Evolutionary conservation across 306 rosid genomes (phyloP).

Genomic region (Vachellia collinsii): DNA sequence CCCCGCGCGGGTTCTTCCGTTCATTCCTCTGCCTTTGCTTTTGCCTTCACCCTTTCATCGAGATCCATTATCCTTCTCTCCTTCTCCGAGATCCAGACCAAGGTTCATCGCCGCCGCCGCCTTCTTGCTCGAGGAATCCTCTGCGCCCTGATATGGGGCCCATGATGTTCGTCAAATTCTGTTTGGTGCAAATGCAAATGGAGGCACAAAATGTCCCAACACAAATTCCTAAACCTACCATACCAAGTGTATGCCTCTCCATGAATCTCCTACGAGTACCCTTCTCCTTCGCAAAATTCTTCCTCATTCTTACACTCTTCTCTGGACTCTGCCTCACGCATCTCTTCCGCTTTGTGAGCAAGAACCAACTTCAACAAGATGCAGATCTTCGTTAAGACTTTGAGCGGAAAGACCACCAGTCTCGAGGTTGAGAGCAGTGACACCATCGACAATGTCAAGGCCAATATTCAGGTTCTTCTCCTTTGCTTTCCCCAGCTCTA

Average conservation of each 20-base stretch:
- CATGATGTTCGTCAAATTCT: too few relatives aligned
- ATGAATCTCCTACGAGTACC: neutral
- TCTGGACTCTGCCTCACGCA: too few relatives aligned
- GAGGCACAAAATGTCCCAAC: too few relatives aligned
- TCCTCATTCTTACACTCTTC: neutral
- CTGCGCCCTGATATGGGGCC: too few relatives aligned
- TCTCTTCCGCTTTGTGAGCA: neutral
- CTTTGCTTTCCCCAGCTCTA: neutral
- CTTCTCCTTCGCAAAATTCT: neutral
- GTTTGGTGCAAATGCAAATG: too few relatives aligned
- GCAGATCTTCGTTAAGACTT: constrained; percentile 14
- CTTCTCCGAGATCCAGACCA: too few relatives aligned
- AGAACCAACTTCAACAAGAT: neutral
- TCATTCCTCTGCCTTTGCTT: too few relatives aligned
- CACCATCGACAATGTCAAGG: constrained; percentile 31
- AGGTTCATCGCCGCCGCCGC: too few relatives aligned
- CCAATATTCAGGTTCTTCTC: neutral
- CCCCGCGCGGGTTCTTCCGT: too few relatives aligned
- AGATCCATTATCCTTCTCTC: too few relatives aligned
- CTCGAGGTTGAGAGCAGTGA: constrained; percentile 25
- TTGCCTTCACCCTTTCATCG: too few relatives aligned
- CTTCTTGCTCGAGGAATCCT: too few relatives aligned
- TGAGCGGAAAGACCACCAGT: constrained; percentile 9
- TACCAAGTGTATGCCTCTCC: neutral
- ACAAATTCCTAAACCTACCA: neutral